Conservation (phyloP, 345 rosid species). For the Moricandia arvensis region DNA sequence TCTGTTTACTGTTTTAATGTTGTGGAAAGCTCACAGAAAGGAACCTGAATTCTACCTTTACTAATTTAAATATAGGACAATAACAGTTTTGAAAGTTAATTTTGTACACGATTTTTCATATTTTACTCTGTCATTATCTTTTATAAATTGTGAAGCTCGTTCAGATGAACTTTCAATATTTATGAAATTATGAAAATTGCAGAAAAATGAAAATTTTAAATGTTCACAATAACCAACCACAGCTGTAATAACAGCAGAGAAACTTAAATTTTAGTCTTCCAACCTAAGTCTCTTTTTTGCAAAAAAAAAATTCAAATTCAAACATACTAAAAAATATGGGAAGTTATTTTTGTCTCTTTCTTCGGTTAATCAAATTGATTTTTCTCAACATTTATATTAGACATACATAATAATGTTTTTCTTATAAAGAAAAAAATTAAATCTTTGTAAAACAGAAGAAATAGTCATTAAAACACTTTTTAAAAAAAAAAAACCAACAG, state of each 20-base stretch:
- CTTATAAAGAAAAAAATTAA: too few relatives aligned
- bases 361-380: too few relatives aligned
- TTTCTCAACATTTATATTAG: too few relatives aligned
- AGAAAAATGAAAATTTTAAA: neutral
- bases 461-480: too few relatives aligned
- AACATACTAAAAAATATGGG: too few relatives aligned
- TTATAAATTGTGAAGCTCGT: neutral
- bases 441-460: too few relatives aligned
- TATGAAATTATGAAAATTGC: neutral
- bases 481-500: too few relatives aligned
- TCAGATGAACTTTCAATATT: too few relatives aligned
- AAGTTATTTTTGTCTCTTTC: too few relatives aligned
- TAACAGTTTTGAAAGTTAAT: neutral
- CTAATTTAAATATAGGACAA: neutral
- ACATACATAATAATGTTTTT: too few relatives aligned
- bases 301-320: too few relatives aligned
- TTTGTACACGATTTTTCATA: neutral
- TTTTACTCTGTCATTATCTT: neutral
- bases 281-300: too few relatives aligned
- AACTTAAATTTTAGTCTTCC: neutral
- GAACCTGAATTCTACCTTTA: neutral
- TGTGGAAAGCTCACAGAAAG: slow-evolving; percentile 18
- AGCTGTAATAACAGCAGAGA: neutral
- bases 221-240: neutral
- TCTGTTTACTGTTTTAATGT: neutral